Conservation (phyloP, 2,329 filamentous ascomycete species). For the Thermomyces lanuginosus region DNA sequence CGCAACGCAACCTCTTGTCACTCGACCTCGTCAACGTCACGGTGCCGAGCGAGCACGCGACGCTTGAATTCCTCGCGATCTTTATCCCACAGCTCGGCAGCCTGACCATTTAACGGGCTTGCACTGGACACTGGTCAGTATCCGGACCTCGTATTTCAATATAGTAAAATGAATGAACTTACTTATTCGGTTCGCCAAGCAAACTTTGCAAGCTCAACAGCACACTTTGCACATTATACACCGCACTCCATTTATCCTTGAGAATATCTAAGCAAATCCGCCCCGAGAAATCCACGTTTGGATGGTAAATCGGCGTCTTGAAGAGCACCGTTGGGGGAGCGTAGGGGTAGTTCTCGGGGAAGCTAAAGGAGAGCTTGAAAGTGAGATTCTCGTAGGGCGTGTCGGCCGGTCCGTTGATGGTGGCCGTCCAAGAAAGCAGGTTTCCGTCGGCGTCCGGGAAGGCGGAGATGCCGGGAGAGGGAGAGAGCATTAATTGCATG, state of each 20-base stretch:
- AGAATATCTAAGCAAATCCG: conserved; percentile 95
- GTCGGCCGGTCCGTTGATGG: conserved; percentile 76
- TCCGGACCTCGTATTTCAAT: not conserved
- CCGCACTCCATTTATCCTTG: conserved; percentile 97
- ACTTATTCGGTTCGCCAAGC: conserved; percentile 97
- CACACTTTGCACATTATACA: conserved; percentile 91
- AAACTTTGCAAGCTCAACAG: conserved; percentile 86
- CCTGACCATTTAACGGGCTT: conserved; percentile 88
- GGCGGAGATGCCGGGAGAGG: conserved; percentile 82
- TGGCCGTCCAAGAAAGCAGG: conserved; percentile 82
- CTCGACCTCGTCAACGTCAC: conserved; percentile 36
- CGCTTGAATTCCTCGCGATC: conserved; percentile 75
- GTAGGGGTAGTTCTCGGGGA: conserved; percentile 88
- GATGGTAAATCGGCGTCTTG: conserved; percentile 98
- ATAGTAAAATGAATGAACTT: conserved; percentile 21
- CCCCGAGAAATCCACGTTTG: conserved; percentile 93
- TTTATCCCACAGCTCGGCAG: conserved; percentile 88
- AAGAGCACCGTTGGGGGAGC: conserved; percentile 80
- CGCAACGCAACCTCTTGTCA: conserved; percentile 10
- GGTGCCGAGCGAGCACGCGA: conserved; percentile 47
- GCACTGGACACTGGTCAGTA: conserved; percentile 39
- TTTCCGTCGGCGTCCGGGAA: conserved; percentile 86
- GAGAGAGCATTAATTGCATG: conserved; percentile 95
- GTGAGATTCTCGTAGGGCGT: conserved; percentile 79
- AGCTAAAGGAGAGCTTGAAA: conserved; percentile 83